A percentile compares a stretch with the other conserved stretches of the same genome.
Conservation (phyloP, 2,329 filamentous ascomycete species). For the Didymella pinodella region DNA sequence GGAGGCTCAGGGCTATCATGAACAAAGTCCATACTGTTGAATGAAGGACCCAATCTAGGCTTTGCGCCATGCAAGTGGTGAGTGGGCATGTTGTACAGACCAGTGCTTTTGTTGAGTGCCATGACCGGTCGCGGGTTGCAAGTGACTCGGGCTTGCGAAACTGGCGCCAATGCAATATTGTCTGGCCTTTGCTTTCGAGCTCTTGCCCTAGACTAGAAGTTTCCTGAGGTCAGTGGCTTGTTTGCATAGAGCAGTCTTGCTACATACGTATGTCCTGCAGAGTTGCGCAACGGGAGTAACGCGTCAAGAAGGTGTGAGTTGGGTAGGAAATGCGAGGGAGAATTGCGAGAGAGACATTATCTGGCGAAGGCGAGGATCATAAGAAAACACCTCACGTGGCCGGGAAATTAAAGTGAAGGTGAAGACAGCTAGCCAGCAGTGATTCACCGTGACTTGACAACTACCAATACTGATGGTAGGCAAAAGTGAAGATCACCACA, state of each 20-base stretch:
- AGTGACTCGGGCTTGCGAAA: neutral
- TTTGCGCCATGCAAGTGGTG: slow-evolving; percentile 29
- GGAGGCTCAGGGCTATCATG: slow-evolving; percentile 10
- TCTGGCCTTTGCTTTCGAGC: no score
- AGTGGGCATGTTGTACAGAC: slow-evolving; percentile 36
- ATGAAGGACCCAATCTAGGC: slow-evolving; percentile 20
- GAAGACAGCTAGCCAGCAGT: neutral
- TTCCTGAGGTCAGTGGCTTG: neutral
- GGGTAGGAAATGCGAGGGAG: neutral
- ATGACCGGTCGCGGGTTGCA: neutral
- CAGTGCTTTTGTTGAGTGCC: slow-evolving; percentile 19
- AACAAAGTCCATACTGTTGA: slow-evolving; percentile 36
- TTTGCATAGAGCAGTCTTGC: neutral
- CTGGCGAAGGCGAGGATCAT: neutral
- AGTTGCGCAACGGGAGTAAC: neutral
- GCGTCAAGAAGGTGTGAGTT: neutral
- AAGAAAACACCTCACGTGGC: slow-evolving; percentile 10
- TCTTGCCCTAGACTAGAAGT: neutral
- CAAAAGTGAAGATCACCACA: neutral
- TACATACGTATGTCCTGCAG: neutral
- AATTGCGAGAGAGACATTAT: neutral
- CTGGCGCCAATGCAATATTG: no score
- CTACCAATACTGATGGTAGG: no score
- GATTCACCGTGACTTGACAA: neutral
- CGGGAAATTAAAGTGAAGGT: slow-evolving; percentile 13